phyloP scores from a whole-genome alignment of 371 early-diverging fungal species.

The Syncephalastrum contaminatum region DNA sequence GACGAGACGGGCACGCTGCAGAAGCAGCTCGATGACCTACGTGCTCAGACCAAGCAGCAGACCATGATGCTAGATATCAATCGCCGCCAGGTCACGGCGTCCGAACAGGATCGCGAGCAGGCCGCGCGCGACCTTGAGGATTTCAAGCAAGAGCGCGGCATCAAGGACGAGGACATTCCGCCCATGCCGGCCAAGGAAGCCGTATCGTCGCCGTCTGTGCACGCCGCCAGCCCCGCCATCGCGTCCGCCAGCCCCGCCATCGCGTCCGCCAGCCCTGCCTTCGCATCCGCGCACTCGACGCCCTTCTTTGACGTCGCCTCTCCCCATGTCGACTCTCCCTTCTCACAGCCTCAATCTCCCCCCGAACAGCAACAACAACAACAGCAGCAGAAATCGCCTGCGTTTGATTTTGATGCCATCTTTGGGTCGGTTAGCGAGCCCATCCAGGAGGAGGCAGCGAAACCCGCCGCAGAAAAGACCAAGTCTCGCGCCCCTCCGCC shows the following conservation, averaged over 20 bases:
- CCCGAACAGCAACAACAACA: neutral
- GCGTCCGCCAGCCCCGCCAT: no score
- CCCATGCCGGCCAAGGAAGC: no score
- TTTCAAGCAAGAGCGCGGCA: slow-evolving; percentile 28
- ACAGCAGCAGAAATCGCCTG: slow-evolving; percentile 4
- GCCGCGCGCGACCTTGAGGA: slow-evolving; percentile 39
- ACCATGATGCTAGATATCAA: slow-evolving; percentile 50
- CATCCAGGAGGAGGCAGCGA: neutral
- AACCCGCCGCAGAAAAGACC: slow-evolving; percentile 1
- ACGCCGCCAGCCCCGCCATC: no score
- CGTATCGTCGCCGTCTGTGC: no score
- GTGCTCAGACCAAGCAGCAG: slow-evolving; percentile 40
- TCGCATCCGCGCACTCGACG: no score
- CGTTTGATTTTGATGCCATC: slow-evolving; percentile 2
- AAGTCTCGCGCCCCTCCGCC: slow-evolving; percentile 2
- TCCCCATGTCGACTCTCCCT: no score
- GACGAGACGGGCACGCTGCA: slow-evolving; percentile 25
- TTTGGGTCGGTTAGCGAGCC: slow-evolving; percentile 3
- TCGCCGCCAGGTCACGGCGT: slow-evolving; percentile 47
- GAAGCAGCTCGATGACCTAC: slow-evolving; percentile 27
- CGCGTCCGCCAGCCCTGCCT: no score
- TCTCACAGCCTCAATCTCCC: no score
- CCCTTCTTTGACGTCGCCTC: no score
- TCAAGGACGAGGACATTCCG: no score
- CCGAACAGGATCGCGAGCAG: slow-evolving; percentile 43